Percentiles rank a stretch among this genome's conserved stretches.
Evolutionary conservation across 371 early-diverging fungal species (phyloP).

Genomic region (Mortierella sp.): DNA sequence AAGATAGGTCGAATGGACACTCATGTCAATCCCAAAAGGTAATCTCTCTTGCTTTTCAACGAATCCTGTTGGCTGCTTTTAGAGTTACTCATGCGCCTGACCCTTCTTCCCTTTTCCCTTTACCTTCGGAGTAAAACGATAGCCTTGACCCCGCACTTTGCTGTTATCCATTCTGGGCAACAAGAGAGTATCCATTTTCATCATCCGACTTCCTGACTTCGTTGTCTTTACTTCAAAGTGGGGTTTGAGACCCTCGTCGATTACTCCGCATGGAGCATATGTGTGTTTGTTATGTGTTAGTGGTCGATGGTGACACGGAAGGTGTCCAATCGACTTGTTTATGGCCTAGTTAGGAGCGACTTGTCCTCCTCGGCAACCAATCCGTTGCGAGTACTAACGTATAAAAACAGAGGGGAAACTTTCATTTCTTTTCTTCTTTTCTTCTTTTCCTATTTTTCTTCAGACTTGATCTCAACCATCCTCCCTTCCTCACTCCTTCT

Average conservation of each 20-base stretch:
- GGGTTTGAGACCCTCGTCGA: background rate
- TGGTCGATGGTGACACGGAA: background rate
- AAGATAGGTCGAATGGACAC: background rate
- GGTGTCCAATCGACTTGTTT: background rate
- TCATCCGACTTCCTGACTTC: background rate
- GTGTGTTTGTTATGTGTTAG: background rate
- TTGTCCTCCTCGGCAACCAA: background rate
- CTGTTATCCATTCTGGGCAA: constrained; percentile 1
- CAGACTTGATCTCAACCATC: background rate
- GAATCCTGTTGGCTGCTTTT: background rate
- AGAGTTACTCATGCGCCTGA: background rate
- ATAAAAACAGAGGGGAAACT: background rate
- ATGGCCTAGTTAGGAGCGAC: background rate
- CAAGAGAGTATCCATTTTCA: background rate
- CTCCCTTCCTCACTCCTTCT: background rate
- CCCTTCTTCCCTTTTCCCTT: background rate
- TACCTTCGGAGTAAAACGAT: background rate
- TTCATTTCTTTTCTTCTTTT: background rate
- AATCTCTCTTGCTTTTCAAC: background rate
- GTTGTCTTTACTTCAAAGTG: background rate
- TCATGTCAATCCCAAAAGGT: background rate
- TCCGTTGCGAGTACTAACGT: background rate
- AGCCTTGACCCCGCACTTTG: constrained; percentile 5
- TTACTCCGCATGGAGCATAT: background rate
- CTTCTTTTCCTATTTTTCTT: background rate